A percentile compares a stretch with the other conserved stretches of the same genome.
These are phyloP conservation scores for Spathaspora arborariae DNA, from an alignment of 805 yeast genomes.

Conservation along the genomic window DNA sequence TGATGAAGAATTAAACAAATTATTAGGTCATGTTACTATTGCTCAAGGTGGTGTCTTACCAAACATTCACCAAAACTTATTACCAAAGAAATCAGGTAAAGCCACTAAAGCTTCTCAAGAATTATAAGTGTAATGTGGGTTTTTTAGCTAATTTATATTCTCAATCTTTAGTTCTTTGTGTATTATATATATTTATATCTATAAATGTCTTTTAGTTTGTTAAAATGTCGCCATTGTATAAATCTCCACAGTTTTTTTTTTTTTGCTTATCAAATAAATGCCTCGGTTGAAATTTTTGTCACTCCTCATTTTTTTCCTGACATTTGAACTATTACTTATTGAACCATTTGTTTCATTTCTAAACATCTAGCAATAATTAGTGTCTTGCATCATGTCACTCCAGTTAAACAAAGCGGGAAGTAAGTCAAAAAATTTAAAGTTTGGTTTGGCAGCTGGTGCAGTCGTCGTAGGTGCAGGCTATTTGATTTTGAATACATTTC, in stretches of 20 bases:
- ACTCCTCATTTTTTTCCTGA: background rate
- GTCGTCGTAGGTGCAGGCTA: conserved; percentile 41
- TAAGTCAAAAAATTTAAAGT: background rate
- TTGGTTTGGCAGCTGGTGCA: conserved; percentile 30
- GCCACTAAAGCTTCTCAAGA: conserved; percentile 53
- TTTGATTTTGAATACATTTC: conserved; percentile 44
- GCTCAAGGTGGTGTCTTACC: conserved; percentile 54
- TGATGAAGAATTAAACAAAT: conserved; percentile 49
- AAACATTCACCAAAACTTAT: conserved; percentile 47
- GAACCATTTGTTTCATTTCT: too few species aligned
- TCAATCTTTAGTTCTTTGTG: conserved; percentile 14
- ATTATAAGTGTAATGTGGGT: conserved; percentile 39
- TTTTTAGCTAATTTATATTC: background rate
- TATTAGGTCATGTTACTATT: conserved; percentile 47
- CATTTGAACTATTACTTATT: too few species aligned
- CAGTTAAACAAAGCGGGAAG: background rate
- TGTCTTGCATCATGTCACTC: conserved; percentile 1
- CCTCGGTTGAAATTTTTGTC: background rate
- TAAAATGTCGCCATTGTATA: background rate
- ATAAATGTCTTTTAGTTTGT: background rate
- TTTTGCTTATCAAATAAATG: background rate
- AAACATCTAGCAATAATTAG: too few species aligned
- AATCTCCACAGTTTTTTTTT: background rate
- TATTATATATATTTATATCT: conserved; percentile 10
- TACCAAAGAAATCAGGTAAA: conserved; percentile 54